These are phyloP conservation scores for Nissolia schottii DNA, from an alignment of 306 rosid species.

Conservation along the genomic window DNA sequence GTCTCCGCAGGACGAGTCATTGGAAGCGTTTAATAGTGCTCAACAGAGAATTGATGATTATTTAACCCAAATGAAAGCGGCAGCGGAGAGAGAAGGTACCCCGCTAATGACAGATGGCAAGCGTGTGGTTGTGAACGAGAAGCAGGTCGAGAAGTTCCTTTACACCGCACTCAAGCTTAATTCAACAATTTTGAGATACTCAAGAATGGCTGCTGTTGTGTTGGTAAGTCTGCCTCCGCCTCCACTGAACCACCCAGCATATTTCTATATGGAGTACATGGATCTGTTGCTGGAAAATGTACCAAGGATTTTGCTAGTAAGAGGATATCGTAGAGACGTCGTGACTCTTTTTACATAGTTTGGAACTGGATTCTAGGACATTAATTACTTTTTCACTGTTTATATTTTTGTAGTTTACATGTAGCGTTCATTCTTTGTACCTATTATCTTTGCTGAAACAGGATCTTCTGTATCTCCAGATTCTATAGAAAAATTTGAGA, in stretches of 20 bases:
- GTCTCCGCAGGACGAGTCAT: conserved; percentile 73
- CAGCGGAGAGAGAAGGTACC: conserved; percentile 53
- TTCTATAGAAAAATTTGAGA: conserved; percentile 33
- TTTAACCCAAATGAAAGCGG: conserved; percentile 56
- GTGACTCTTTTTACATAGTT: conserved; percentile 87
- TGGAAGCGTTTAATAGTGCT: conserved; percentile 66
- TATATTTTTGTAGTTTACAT: conserved; percentile 46
- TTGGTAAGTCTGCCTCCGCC: conserved; percentile 97
- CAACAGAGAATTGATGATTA: conserved; percentile 61
- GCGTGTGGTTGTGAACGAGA: conserved; percentile 71
- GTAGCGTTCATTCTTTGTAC: conserved; percentile 56
- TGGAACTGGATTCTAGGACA: conserved; percentile 37
- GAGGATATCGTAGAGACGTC: conserved; percentile 95
- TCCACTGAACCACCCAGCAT: conserved; percentile 79
- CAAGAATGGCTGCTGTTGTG: conserved; percentile 98
- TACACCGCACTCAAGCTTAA: conserved; percentile 86
- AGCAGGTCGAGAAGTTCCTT: conserved; percentile 90
- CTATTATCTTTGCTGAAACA: conserved; percentile 34
- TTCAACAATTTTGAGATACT: conserved; percentile 78
- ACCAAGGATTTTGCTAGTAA: conserved; percentile 87
- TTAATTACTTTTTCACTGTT: conserved; percentile 31
- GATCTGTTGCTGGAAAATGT: conserved; percentile 96
- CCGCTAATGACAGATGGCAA: conserved; percentile 87
- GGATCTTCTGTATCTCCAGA: conserved; percentile 33
- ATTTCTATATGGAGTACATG: conserved; percentile 98